phyloP scores from a whole-genome alignment of 1,284 basidiomycete species.

The Rhodotorula sp. region DNA sequence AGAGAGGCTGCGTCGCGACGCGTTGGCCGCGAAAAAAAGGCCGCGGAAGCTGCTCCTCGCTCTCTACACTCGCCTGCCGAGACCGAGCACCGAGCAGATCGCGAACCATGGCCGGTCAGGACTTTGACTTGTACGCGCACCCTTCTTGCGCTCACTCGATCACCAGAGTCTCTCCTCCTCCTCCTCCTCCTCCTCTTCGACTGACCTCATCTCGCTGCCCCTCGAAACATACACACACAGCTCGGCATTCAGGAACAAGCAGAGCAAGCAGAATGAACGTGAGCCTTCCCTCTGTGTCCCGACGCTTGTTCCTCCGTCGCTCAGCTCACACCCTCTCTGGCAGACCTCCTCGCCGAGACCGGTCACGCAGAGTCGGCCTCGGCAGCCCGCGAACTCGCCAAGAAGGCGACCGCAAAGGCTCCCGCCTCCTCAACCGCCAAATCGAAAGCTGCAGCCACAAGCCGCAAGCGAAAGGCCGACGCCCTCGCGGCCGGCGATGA shows the following conservation, averaged over 20 bases:
- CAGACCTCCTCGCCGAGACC: not conserved
- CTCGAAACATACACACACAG: not conserved
- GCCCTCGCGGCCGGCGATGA: not conserved
- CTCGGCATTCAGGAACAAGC: not conserved
- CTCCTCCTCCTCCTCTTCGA: not conserved
- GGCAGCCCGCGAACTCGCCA: not conserved
- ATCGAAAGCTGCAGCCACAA: not conserved
- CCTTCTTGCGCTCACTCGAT: not conserved
- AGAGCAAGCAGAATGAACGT: not conserved
- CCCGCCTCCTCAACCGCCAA: not conserved
- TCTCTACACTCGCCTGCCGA: not conserved
- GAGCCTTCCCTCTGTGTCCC: not conserved
- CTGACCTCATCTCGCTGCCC: not conserved
- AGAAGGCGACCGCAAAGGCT: not conserved
- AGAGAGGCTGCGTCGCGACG: not conserved
- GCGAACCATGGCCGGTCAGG: no score
- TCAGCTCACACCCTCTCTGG: no score
- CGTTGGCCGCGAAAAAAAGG: not conserved
- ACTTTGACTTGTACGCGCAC: not conserved
- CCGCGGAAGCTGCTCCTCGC: not conserved
- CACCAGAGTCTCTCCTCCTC: no score
- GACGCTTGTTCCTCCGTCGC: not conserved
- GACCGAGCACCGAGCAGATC: no score
- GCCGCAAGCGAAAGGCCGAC: constrained; percentile 7
- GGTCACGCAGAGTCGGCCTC: not conserved